These are phyloP conservation scores for Brassica napus DNA, from an alignment of 345 rosid genomes.

Conservation along the genomic window Da-Ae NC_063449.1:41664501-41665000, in stretches of 20 bases:
- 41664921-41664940: slow-evolving; percentile 20
- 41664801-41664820: slow-evolving; percentile 76
- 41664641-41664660: slow-evolving; percentile 45
- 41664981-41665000: slow-evolving; percentile 13
- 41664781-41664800: slow-evolving; percentile 96
- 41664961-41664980: slow-evolving; percentile 16
- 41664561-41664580: slow-evolving; percentile 53
- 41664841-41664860: slow-evolving; percentile 80
- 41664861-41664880: slow-evolving; percentile 66
- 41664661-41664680: slow-evolving; percentile 37
- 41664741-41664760: slow-evolving; percentile 46
- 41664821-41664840: slow-evolving; percentile 80
- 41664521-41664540: slow-evolving; percentile 62
- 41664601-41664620: slow-evolving; percentile 36
- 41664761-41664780: slow-evolving; percentile 82
- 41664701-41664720: slow-evolving; percentile 33
- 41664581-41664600: slow-evolving; percentile 51
- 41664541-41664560: slow-evolving; percentile 62
- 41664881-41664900: slow-evolving; percentile 32
- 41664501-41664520: slow-evolving; percentile 76
- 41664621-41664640: slow-evolving; percentile 41
- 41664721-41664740: slow-evolving; percentile 28
- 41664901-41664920: slow-evolving; percentile 14
- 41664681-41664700: slow-evolving; percentile 37
- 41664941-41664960: slow-evolving; percentile 10